Evolutionary conservation across 106 monocot genomes (phyloP), one percentile per base, ranked within the genome.

Genomic region (Vanilla planifolia): DNA sequence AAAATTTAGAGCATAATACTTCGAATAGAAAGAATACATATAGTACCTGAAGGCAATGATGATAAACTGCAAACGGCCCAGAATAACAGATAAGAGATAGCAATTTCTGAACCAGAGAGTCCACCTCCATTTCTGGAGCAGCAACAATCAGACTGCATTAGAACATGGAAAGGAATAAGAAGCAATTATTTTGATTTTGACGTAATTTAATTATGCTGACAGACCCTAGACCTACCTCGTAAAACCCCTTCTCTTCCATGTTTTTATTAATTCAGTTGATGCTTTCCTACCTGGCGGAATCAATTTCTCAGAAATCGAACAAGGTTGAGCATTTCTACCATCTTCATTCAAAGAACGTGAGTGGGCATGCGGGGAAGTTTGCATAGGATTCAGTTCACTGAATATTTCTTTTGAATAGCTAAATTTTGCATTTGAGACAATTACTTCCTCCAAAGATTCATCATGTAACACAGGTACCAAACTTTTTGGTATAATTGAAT

Each of bases 31-130:
- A 35, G 25, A 24, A 57, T 35, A 57, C n/a, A n/a, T 14, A 57
- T 0, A 1, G 21, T 17, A 90, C 95, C 87, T 96, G 90, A 76
- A 96, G 81, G 44, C 81, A 91, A 60, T 86, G 90, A 52, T 87
- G 84, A 59, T 90, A 96, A 48, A 96, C 64, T 60, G 71, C 84
- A 84, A 96, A 91, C 34, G 90, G 86, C 46, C 87, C 80, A 72
- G 90, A 96, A 79, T 77, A 87, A 35, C 84, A 73, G 9, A 96
- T 61, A 67, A 96, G 81, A 34, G 86, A 87, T 23, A 96, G 79
- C n/a, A 96, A 74, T 43, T 87, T 71, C 51, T 69, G 62, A 64
- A 87, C 65, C 22, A 91, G 59, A 20, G 41, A 67, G 26, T 50
- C 79, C 25, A 76, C 68, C 35, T 96, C 87, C 56, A 79, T 42